Base-by-base conservation (phyloP, 2,329 filamentous ascomycete species). In the Neurospora sp. region DNA sequence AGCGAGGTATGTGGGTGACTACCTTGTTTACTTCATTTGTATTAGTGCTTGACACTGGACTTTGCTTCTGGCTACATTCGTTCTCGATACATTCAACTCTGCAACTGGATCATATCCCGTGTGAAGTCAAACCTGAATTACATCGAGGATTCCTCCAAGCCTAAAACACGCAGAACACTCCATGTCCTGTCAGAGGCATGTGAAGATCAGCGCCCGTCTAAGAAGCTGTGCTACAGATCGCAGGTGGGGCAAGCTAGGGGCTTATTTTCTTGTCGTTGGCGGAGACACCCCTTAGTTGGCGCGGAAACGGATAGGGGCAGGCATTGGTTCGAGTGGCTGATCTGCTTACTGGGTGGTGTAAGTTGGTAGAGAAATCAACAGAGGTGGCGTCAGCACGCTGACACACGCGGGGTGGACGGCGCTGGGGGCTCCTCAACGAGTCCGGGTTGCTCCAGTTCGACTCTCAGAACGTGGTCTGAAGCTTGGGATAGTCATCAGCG, bases 401-500 rank as follows among this genome's bases (percentile, higher is more conserved):
- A 62, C 52, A 62, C 52, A 62, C 17, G 52, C 52, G 23, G 8
- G 52, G 15, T 36, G 52, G 13, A 28, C 6, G 23, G 1, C 15
- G 1, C 10, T 17, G 9, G 15, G 15, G 36, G 28, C 52, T 36
- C 28, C 15, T 62, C 28, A 2, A 17, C 28, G 33, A 62, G 7
- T 19, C 42, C 17, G 17, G 42, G 42, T 9, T 36, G 23, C 17
- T 33, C 52, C 23, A 62, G 23, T 33, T 33, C 28, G 15, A 33
- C 19, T 6, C 28, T 75, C 68, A 74, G 38, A 83, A 92, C 0
- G 87, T 90, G 0, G 88, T 89, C 72, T 84, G 84, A 66, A 92
- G 77, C 72, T 86, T 84, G 0, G 88, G 85, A 76, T 91, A 92
- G 8, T 91, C 87, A 71, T 89, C 86, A 7, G 88, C 79, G 10